Percentiles rank a stretch among this genome's conserved stretches.
Evolutionary conservation across 768 basidiomycete species (phyloP).

Genomic region (Naganishia vaughanmartiniae): DNA sequence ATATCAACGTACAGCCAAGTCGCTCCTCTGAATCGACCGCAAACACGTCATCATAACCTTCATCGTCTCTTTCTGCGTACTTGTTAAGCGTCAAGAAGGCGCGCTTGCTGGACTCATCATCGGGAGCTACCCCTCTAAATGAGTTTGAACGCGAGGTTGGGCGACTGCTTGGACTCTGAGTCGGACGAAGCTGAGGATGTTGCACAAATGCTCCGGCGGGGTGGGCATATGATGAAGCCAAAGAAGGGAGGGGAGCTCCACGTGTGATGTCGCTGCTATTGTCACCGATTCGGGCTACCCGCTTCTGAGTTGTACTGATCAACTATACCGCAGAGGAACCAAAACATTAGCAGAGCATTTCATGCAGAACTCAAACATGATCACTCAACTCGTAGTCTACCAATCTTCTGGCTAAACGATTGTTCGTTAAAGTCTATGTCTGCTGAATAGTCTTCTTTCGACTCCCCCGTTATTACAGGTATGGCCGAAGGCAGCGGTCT

Average conservation of each 20-base stretch:
- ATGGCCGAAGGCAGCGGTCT: neutral
- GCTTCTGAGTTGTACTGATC: no score
- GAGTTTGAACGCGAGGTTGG: constrained; percentile 37
- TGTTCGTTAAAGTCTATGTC: constrained; percentile 3
- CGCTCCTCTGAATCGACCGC: constrained; percentile 43
- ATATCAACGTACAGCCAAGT: constrained; percentile 10
- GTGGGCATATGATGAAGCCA: neutral
- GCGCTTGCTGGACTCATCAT: constrained; percentile 22
- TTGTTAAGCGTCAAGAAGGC: constrained; percentile 58
- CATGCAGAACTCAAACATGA: neutral
- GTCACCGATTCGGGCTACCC: constrained; percentile 59
- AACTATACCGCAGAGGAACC: constrained; percentile 34
- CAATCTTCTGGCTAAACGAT: constrained; percentile 20
- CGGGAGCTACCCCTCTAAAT: constrained; percentile 18
- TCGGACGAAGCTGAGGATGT: neutral
- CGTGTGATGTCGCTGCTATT: constrained; percentile 9
- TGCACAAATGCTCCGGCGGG: neutral
- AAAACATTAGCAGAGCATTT: neutral
- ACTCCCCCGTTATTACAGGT: neutral
- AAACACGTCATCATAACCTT: constrained; percentile 95
- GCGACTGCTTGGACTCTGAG: constrained; percentile 2
- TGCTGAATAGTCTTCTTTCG: constrained; percentile 16
- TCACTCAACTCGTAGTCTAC: constrained; percentile 12
- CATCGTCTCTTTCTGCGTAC: constrained; percentile 81
- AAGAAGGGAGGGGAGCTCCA: neutral